Conservation (phyloP, 108 stramenopile species). For the Nannochloropsis oceanica region DNA sequence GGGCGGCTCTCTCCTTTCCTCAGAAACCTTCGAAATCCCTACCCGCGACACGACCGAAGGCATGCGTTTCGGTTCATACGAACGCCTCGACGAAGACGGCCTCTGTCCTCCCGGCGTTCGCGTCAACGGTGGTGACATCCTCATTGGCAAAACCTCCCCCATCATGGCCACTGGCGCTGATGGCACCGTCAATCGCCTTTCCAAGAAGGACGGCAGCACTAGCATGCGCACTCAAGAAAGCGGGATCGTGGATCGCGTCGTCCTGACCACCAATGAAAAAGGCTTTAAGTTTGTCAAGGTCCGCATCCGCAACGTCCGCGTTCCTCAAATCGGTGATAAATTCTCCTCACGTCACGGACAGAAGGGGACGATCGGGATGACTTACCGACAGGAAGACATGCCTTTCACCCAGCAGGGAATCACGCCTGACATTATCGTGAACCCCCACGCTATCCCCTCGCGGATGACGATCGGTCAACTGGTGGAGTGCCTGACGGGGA, state of each 20-base stretch:
- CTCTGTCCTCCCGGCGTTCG: constrained; percentile 83
- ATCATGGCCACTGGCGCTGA: constrained; percentile 3
- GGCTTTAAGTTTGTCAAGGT: constrained; percentile 92
- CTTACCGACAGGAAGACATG: constrained; percentile 97
- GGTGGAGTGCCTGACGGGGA: constrained; percentile 92
- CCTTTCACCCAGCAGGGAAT: constrained; percentile 94
- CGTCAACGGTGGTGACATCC: constrained; percentile 81
- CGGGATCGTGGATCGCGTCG: constrained; percentile 83
- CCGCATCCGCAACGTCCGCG: constrained; percentile 87
- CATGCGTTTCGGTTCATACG: constrained; percentile 82
- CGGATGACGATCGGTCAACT: constrained; percentile 99
- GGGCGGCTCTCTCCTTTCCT: constrained; percentile 43
- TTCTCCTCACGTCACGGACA: constrained; percentile 96
- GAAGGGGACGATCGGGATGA: constrained; percentile 99
- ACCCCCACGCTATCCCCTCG: constrained; percentile 98
- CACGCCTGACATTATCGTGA: constrained; percentile 97
- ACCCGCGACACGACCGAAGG: constrained; percentile 56
- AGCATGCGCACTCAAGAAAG: constrained; percentile 91
- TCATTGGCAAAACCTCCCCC: constrained; percentile 83
- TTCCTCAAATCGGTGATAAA: constrained; percentile 86
- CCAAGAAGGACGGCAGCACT: constrained; percentile 83
- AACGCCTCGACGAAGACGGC: constrained; percentile 94
- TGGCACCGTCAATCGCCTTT: constrained; percentile 39
- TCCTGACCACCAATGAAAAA: constrained; percentile 49
- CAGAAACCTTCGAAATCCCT: constrained; percentile 80